Base-by-base conservation (phyloP, 2,329 filamentous ascomycete species). In the Monosporascus sp. region DNA sequence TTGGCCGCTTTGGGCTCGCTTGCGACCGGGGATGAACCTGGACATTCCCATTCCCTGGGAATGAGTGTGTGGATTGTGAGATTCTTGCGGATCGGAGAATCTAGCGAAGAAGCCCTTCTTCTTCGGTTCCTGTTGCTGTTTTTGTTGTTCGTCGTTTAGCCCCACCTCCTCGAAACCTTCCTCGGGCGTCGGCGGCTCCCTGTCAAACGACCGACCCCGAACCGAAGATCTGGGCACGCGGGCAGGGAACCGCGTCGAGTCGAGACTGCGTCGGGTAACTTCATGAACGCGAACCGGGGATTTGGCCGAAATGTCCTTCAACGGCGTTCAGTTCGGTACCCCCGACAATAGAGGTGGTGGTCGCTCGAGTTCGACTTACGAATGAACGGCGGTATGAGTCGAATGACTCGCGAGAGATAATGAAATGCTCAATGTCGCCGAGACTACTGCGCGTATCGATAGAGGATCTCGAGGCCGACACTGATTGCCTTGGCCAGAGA, bases 311-410 rank as follows among this genome's bases (percentile, higher is more conserved):
- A 97, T 95, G 67, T 97, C 92, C 92, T 54, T 44, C 15, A n/a
- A 25, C 27, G 17, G 14, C 56, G 51, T 34, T 51, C 45, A 53
- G 51, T 50, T 50, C 38, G 31, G n/a, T 14, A 15, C 5, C 24
- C 47, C 8, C 45, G 9, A n/a, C n/a, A 17, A 25, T 18, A 24
- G 45, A 31, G 18, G 47, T 14, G 27, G 39, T 36, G n/a, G 25
- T 49, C n/a, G 6, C 8, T 46, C 20, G 36, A 9, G 49, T 42
- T 18, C 6, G 15, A 78, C 87, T 62, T 81, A 96, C 93, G 75
- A 97, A 97, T 58, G 92, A 97, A 64, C 94, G 85, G 58, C 94
- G 82, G 73, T 97, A 97, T 3, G 92, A 96, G 69, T 97, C 94
- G 66, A 97, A 97, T 2, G 92, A 97, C 73, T 97, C 94, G 64